Evolutionary conservation across 2,329 filamentous ascomycete genomes (phyloP).

Genomic region (Aspergillus pseudoglaucus): DNA sequence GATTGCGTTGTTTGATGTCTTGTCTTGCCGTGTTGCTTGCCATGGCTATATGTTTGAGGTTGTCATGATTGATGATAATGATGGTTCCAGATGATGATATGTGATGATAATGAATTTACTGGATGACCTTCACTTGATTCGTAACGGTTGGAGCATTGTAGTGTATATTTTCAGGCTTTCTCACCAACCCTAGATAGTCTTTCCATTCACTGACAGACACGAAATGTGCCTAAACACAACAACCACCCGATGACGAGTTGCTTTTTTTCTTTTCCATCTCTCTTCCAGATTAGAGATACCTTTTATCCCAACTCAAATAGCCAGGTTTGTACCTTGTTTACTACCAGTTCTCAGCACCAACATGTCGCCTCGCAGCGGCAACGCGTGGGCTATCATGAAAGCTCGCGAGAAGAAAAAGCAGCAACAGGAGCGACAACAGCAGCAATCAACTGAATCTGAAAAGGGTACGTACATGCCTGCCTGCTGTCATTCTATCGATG

Average conservation of each 20-base stretch:
- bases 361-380: slow-evolving; percentile 15
- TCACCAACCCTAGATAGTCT: no score
- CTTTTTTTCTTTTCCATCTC: not conserved
- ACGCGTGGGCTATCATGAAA: slow-evolving; percentile 22
- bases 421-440: not conserved
- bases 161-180: no score
- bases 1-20: slow-evolving; percentile 10
- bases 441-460: not conserved
- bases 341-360: not conserved
- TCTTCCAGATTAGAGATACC: no score
- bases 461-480: slow-evolving; percentile 9
- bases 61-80: slow-evolving; percentile 10
- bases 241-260: no score
- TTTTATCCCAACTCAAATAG: no score
- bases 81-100: slow-evolving; percentile 10
- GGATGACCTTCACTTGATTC: not conserved
- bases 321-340: not conserved
- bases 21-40: slow-evolving; percentile 3
- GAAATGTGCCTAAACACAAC: no score
- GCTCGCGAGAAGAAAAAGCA: slow-evolving; percentile 9
- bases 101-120: slow-evolving; percentile 13
- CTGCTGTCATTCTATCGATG: not conserved
- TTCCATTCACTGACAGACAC: no score
- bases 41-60: slow-evolving; percentile 1
- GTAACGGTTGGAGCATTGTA: no score